Evolutionary conservation across 2,329 filamentous ascomycete genomes (phyloP).

Genomic region (Magnaporthiopsis rhizophila): DNA sequence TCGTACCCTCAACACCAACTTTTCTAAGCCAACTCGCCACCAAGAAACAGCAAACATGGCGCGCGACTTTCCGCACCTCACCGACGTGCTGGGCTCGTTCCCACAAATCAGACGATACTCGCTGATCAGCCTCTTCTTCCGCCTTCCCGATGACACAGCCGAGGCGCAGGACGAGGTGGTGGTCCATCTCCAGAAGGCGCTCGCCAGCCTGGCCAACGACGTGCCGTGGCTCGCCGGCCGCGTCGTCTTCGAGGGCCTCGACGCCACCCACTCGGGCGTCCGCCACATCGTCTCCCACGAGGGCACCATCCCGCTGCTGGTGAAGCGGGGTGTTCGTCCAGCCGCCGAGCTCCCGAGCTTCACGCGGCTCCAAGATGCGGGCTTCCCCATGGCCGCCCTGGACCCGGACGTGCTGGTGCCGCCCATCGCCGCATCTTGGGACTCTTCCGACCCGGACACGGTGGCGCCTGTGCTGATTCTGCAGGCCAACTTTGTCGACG

Average conservation of each 20-base stretch:
- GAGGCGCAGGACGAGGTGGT: neutral
- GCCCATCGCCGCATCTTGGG: slow-evolving; percentile 21
- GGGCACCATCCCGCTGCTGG: slow-evolving; percentile 23
- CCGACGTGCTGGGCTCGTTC: slow-evolving; percentile 1
- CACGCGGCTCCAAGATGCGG: slow-evolving; percentile 28
- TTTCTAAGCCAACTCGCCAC: no score
- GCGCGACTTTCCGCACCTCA: slow-evolving; percentile 1
- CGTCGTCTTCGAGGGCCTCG: slow-evolving; percentile 26
- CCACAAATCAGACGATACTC: slow-evolving; percentile 1
- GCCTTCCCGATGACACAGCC: neutral
- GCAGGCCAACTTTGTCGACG: slow-evolving; percentile 15
- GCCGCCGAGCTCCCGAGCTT: slow-evolving; percentile 10
- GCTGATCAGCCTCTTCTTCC: slow-evolving; percentile 1
- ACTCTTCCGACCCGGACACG: slow-evolving; percentile 26
- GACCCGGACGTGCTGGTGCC: slow-evolving; percentile 30
- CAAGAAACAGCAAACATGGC: neutral
- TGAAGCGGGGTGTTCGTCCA: slow-evolving; percentile 32
- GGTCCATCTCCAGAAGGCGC: neutral
- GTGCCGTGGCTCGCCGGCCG: slow-evolving; percentile 40
- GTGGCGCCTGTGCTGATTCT: slow-evolving; percentile 30
- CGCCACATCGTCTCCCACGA: slow-evolving; percentile 31
- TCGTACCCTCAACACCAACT: no score
- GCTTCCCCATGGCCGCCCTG: slow-evolving; percentile 39
- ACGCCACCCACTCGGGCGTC: slow-evolving; percentile 20
- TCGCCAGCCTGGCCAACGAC: neutral